Percentiles rank a stretch among this genome's conserved stretches.
Evolutionary conservation across 345 rosid genomes (phyloP).

Genomic region (Pugionium cornutum): DNA sequence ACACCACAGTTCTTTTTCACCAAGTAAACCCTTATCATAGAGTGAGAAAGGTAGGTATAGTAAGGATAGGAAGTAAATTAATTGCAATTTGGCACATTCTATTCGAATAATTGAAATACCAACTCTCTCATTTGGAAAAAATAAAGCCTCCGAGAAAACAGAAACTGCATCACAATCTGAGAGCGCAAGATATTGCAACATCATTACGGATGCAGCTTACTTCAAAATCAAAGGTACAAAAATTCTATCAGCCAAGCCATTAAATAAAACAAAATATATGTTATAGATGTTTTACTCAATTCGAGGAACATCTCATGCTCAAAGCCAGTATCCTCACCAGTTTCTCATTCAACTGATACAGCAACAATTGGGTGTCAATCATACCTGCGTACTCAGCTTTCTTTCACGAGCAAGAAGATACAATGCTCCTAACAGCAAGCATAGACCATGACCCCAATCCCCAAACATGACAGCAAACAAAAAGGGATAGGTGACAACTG

Average conservation of each 20-base stretch:
- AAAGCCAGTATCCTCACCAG: constrained; percentile 4
- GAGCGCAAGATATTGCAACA: constrained; percentile 16
- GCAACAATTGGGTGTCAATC: constrained; percentile 14
- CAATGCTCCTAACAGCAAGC: constrained; percentile 89
- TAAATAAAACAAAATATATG: constrained; percentile 15
- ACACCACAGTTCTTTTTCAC: background rate
- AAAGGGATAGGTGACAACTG: constrained; percentile 88
- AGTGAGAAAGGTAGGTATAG: background rate
- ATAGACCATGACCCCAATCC: constrained; percentile 99
- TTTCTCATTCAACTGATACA: constrained; percentile 15
- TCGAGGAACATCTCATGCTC: constrained; percentile 7
- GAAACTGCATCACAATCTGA: constrained; percentile 4
- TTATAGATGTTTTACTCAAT: constrained; percentile 2
- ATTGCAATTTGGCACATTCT: background rate
- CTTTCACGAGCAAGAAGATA: constrained; percentile 85
- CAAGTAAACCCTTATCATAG: background rate
- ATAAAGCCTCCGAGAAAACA: constrained; percentile 13
- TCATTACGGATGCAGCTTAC: constrained; percentile 18
- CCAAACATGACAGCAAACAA: constrained; percentile 99
- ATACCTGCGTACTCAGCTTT: constrained; percentile 74
- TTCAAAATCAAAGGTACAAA: constrained; percentile 16
- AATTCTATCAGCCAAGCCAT: constrained; percentile 26
- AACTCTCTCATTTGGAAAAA: constrained; percentile 11
- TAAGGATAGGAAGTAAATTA: background rate
- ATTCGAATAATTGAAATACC: background rate